These are phyloP conservation scores for Salix caprea DNA, from an alignment of 345 rosid species.

Conservation along the genomic window DNA sequence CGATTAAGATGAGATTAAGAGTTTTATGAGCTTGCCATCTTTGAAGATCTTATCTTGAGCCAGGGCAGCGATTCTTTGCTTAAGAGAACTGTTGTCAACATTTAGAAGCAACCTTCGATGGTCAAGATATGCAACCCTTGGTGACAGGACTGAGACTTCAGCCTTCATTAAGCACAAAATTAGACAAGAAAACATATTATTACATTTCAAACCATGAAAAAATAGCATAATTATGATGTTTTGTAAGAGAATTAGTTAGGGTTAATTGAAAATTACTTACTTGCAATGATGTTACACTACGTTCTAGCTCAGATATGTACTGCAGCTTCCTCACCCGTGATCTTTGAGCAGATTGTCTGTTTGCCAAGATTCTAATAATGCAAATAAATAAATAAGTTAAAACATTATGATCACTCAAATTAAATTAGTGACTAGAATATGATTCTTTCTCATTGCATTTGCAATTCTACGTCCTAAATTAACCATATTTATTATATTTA, in stretches of 20 bases:
- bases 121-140: conserved; percentile 33
- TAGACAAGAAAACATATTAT: background rate
- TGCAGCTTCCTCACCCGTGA: conserved; percentile 37
- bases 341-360: conserved; percentile 34
- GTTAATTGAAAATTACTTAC: background rate
- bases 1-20: background rate
- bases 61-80: conserved; percentile 35
- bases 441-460: background rate
- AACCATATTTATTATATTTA: too few relatives aligned
- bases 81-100: conserved; percentile 32
- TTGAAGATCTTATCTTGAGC: conserved; percentile 36
- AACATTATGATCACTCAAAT: too few relatives aligned
- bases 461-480: background rate
- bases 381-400: background rate
- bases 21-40: conserved; percentile 11
- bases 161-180: conserved; percentile 6
- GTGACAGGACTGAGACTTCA: conserved; percentile 32
- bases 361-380: conserved; percentile 26
- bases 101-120: conserved; percentile 33
- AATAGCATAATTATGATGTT: background rate
- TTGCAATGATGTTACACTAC: conserved; percentile 30
- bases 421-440: too few relatives aligned
- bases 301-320: conserved; percentile 35
- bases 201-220: background rate
- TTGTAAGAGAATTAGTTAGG: background rate